Evolutionary conservation across 2,329 filamentous ascomycete species (phyloP), one percentile per base, ranked within the genome.

Genomic region (Colletotrichum camelliae): DNA sequence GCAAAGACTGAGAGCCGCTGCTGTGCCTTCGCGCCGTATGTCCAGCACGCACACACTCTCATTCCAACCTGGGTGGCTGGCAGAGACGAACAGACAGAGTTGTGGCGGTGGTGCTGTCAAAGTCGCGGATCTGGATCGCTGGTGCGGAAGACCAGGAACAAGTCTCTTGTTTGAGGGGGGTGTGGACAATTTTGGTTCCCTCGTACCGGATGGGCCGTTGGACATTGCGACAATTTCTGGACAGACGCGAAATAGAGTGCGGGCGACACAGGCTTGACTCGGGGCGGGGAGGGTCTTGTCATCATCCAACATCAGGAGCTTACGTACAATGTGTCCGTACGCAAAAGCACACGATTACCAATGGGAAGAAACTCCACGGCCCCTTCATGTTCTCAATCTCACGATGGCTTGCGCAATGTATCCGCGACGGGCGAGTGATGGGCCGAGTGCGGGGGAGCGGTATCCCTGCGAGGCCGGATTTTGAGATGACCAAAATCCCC

Each of bases 361-460:
- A 24, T 24, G 24, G 24, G 24, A 4, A 43, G 8, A 15, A 58
- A 18, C 12, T 58, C 55, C 55, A 58, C 16, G 21, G 55, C 55
- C 8, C 55, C 24, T 27, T 27, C 24, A 27, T 15, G 31, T 33
- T 0, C 9, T 61, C 57, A 13, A 60, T 39, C 33, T 67, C 61
- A 57, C 68, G 52, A 75, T 75, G n/a, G 33, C 29, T 33, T 60
- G 27, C 71, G 55, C 61, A 62, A 57, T 72, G 55, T 75, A 72
- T 61, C n/a, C 68, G 68, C 55, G 37, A 62, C 68, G 33, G 48
- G 48, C 18, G n/a, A 43, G 21, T 4, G 21, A 29, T 15, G 16
- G 18, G 35, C 67, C 52, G 35, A 29, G 55, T 62, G 62, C 62
- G 72, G 72, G 69, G 72, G 27, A 62, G 27, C 48, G 31, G 5